Base-by-base conservation (phyloP, 2,329 filamentous ascomycete species). In the Nothomitra cinnamomea region DNA sequence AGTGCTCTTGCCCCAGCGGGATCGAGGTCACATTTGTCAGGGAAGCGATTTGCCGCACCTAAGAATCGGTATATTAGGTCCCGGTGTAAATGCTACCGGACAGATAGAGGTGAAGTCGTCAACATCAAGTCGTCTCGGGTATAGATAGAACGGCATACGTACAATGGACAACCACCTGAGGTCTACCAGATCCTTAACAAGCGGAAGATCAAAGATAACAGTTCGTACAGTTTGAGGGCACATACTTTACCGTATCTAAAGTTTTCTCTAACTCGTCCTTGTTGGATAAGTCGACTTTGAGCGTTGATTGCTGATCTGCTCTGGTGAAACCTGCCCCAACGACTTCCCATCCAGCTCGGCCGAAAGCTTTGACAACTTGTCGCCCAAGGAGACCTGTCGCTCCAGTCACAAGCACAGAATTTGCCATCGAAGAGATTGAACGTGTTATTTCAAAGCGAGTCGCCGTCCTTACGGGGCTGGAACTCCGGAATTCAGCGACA, bases 41-140 rank as follows among this genome's bases (percentile, higher is more conserved):
- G 88, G 62, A 83, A 94, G 57, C 87, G 80, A 66, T 94, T 89
- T 47, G 88, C 88, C 41, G 88, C 89, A 64, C 85, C 85, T 89
- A 57, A 15, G 28, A 32, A 6, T 35, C 22, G 22, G 40, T 17
- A 51, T 22, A 32, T n/a, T 55, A 51, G 17, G n/a, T 51, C 49
- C 7, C 12, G 13, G 7, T 47, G 2, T 21, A n/a, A 4, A 15
- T 47, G 43, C 43, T 13, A 21, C 15, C 13, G 42, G 42, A 51
- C 25, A 40, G 15, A 10, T 2, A 40, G 12, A 17, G 17, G 10
- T 22, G 17, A 28, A n/a, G n/a, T n/a, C n/a, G n/a, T n/a, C n/a
- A n/a, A n/a, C n/a, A n/a, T n/a, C n/a, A n/a, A n/a, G n/a, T n/a
- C n/a, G n/a, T n/a, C n/a, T n/a, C n/a, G n/a, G n/a, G n/a, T n/a